Base-by-base conservation (phyloP, 2,329 filamentous ascomycete genomes). In the Fusarium austroafricanum region DNA sequence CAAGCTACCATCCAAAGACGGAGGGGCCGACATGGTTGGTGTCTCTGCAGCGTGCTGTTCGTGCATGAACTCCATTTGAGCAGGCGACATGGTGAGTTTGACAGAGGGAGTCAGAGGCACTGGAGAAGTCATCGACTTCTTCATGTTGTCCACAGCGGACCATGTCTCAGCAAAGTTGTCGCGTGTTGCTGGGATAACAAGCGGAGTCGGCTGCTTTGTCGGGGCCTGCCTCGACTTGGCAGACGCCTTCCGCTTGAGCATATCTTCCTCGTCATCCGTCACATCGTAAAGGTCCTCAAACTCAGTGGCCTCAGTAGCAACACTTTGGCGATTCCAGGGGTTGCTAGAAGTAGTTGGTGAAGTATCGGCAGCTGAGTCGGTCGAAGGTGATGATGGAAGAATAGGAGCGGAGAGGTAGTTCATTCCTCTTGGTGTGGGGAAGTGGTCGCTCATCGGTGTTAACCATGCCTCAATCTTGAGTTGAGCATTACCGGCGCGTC, bases 261-360 rank as follows among this genome's bases (percentile, higher is more conserved):
- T 51, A 31, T 57, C 76, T 10, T 87, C 84, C 71, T 97, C 93
- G 55, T 93, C 89, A 70, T 96, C 93, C 17, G 92, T 94, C 40
- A 93, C 86, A 78, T 96, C 92, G 78, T 97, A 97, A 47, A 97
- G 82, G 73, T 96, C 93, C 78, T 97, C 92, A 73, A 95, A 95
- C 68, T 93, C 90, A 70, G 87, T 92, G 66, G 85, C 85, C 71
- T 88, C 87, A 69, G 90, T 90, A 76, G 86, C 82, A 71, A 84
- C 80, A 81, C 86, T 91, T 72, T 83, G 82, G 71, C 88, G 83
- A 66, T 86, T 89, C 91, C 90, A 89, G 26, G 83, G 83, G 66
- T 86, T 84, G 21, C 86, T 87, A 39, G 83, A 86, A 11, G 81
- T 83, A 72, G 83, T 84, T 54, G 83, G 87, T 58, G 86, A 87